Conservation (phyloP, 2,329 filamentous ascomycete genomes). For the Diaporthe sp. region DNA sequence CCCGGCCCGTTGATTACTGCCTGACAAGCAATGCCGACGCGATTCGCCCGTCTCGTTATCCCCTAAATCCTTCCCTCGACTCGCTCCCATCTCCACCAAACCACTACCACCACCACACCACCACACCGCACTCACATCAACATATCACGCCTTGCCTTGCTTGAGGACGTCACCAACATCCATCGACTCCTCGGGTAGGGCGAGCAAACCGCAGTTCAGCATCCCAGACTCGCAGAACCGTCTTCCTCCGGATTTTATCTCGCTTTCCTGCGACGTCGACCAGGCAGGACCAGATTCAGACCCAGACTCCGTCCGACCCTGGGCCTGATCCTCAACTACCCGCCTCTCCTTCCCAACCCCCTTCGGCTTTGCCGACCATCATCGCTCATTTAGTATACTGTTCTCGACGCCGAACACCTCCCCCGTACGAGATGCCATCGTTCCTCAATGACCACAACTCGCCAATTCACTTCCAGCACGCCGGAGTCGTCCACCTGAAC, state of each 20-base stretch:
- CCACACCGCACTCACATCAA: slow-evolving; percentile 12
- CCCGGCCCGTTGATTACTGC: slow-evolving; percentile 28
- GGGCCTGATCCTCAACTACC: slow-evolving; percentile 20
- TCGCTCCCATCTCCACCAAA: slow-evolving; percentile 20
- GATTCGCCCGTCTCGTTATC: slow-evolving; percentile 34
- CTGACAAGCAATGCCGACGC: slow-evolving; percentile 40
- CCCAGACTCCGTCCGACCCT: slow-evolving; percentile 7
- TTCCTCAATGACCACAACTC: slow-evolving; percentile 64
- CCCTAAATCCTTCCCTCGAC: slow-evolving; percentile 36
- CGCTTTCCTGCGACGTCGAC: not conserved
- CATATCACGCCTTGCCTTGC: slow-evolving; percentile 22
- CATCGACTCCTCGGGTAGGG: slow-evolving; percentile 34
- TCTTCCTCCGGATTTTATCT: not conserved
- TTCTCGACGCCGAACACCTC: slow-evolving; percentile 16
- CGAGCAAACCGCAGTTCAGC: slow-evolving; percentile 24
- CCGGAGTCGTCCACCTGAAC: slow-evolving; percentile 61
- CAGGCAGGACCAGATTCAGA: not conserved
- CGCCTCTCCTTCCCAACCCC: not conserved
- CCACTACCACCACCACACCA: not conserved
- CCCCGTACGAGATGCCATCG: slow-evolving; percentile 61
- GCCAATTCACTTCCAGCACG: slow-evolving; percentile 56
- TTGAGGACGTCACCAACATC: slow-evolving; percentile 34
- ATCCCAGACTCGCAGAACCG: not conserved
- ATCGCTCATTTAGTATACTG: slow-evolving; percentile 38
- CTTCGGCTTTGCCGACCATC: slow-evolving; percentile 23